Percentiles rank a stretch among this genome's conserved stretches.
phyloP scores from a whole-genome alignment of 2,329 filamentous ascomycete species.

The Colletotrichum cuscutae region DNA sequence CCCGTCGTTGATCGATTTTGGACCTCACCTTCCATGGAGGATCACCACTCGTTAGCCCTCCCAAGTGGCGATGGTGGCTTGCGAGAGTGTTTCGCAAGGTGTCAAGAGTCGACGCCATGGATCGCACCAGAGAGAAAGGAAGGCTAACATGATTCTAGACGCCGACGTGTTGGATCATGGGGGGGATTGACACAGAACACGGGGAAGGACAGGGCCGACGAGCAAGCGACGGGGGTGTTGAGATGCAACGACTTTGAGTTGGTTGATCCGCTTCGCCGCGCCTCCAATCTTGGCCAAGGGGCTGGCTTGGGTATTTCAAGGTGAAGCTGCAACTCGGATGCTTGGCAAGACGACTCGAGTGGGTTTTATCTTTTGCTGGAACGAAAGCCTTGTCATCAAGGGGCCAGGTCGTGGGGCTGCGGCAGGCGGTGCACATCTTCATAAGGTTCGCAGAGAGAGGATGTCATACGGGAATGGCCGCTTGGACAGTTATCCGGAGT shows the following conservation, averaged over 20 bases:
- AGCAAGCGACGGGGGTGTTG: background rate
- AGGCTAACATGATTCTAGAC: constrained; percentile 15
- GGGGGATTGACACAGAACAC: constrained; percentile 15
- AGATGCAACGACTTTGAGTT: background rate
- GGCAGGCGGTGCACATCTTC: constrained; percentile 15
- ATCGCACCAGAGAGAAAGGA: background rate
- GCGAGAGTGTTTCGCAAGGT: constrained; percentile 17
- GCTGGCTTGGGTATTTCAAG: background rate
- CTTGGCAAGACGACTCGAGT: background rate
- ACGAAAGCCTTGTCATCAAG: background rate
- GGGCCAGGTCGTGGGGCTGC: constrained; percentile 4
- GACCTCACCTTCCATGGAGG: background rate
- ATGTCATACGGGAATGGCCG: background rate
- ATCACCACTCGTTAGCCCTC: background rate
- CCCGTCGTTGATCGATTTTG: background rate
- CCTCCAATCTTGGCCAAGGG: background rate
- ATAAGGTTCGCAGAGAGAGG: background rate
- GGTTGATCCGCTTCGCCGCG: background rate
- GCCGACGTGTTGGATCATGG: constrained; percentile 23
- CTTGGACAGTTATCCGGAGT: background rate
- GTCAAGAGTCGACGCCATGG: constrained; percentile 6
- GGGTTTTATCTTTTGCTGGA: background rate
- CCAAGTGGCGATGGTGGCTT: constrained; percentile 19
- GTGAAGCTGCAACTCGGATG: background rate
- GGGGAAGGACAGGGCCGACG: constrained; percentile 7